A percentile compares a stretch with the other conserved stretches of the same genome.
phyloP scores from a whole-genome alignment of 106 monocot genomes.

The Acorus gramineus region DNA sequence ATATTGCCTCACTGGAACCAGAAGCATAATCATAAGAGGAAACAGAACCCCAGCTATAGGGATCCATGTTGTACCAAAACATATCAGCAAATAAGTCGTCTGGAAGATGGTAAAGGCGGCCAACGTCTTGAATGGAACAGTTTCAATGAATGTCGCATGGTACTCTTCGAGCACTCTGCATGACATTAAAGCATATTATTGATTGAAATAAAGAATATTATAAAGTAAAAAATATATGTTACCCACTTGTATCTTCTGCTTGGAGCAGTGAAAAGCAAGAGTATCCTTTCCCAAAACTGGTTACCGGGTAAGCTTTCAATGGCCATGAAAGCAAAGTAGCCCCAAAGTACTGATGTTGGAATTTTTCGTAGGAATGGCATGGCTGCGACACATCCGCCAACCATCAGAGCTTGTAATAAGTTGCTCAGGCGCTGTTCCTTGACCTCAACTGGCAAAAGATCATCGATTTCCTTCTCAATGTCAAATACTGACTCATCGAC shows the following conservation, averaged over 20 bases:
- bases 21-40: constrained; percentile 82
- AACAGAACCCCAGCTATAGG: constrained; percentile 74
- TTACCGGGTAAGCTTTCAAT: constrained; percentile 93
- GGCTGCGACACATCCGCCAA: constrained; percentile 65
- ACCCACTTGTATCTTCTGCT: constrained; percentile 70
- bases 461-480: constrained; percentile 79
- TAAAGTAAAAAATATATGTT: not conserved
- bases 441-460: constrained; percentile 72
- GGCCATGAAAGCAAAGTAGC: constrained; percentile 90
- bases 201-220: not conserved
- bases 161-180: constrained; percentile 70
- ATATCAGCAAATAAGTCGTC: constrained; percentile 43
- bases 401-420: constrained; percentile 57
- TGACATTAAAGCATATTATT: too few species aligned
- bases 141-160: constrained; percentile 78
- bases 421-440: constrained; percentile 80
- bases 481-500: constrained; percentile 69
- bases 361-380: constrained; percentile 78
- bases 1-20: constrained; percentile 73
- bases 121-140: constrained; percentile 76
- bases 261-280: constrained; percentile 79
- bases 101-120: constrained; percentile 67
- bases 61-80: constrained; percentile 81
- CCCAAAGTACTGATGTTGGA: constrained; percentile 80
- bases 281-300: constrained; percentile 88